Conservation (phyloP, 2,329 filamentous ascomycete genomes). For the Colletotrichum simmondsii region DNA sequence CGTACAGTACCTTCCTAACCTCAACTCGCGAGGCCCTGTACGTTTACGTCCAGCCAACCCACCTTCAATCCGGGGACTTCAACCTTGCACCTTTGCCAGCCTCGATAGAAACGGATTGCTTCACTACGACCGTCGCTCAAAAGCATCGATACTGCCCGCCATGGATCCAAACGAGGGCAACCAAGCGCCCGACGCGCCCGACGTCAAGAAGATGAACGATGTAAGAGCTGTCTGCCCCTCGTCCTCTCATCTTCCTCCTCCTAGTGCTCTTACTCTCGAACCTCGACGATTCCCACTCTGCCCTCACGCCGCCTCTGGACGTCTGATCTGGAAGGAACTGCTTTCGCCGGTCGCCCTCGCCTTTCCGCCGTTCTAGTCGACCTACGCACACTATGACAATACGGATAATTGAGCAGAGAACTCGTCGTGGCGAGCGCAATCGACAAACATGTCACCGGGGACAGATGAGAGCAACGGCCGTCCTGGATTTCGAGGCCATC, state of each 20-base stretch:
- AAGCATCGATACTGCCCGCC: not conserved
- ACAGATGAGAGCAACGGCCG: not conserved
- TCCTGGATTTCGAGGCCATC: too few relatives aligned
- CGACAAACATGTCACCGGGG: not conserved
- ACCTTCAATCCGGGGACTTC: slow-evolving; percentile 1
- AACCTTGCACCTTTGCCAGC: not conserved
- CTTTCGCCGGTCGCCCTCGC: not conserved
- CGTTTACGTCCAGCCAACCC: slow-evolving; percentile 9
- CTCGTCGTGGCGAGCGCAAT: not conserved
- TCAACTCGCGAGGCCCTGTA: slow-evolving; percentile 5
- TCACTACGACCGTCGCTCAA: not conserved
- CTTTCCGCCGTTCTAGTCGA: not conserved
- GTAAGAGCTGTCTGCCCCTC: slow-evolving; percentile 42
- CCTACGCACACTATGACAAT: not conserved
- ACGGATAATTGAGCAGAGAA: not conserved
- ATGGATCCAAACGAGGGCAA: slow-evolving; percentile 58
- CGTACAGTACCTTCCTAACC: not conserved
- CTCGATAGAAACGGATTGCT: slow-evolving; percentile 1
- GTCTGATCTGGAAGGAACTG: too few relatives aligned
- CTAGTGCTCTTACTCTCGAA: not conserved
- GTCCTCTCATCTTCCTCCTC: slow-evolving; percentile 6
- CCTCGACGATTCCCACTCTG: not conserved
- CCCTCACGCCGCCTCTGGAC: too few relatives aligned
- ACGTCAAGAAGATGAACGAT: slow-evolving; percentile 70
- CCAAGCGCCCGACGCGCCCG: slow-evolving; percentile 62